Evolutionary conservation across 2,329 filamentous ascomycete genomes (phyloP).

Genomic region (Colletotrichum trifolii): DNA sequence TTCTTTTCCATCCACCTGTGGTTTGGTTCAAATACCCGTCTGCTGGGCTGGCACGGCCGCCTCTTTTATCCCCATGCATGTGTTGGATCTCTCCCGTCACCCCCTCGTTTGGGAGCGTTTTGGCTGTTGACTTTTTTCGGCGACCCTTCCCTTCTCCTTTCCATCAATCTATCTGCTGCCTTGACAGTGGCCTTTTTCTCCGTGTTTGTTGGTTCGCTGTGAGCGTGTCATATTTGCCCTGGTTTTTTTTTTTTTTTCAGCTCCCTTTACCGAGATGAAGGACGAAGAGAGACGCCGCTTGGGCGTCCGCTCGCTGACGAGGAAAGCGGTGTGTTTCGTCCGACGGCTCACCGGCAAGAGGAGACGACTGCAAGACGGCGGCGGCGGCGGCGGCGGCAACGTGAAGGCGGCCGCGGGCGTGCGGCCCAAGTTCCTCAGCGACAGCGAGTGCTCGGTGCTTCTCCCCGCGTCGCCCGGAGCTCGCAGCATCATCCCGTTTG

Average conservation of each 20-base stretch:
- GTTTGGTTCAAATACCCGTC: constrained; percentile 1
- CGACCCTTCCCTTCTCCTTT: not conserved
- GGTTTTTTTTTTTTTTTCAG: too few relatives aligned
- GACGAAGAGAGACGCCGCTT: constrained; percentile 8
- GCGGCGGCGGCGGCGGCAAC: not conserved
- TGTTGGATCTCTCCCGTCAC: not conserved
- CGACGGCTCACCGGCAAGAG: not conserved
- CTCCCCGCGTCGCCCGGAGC: not conserved
- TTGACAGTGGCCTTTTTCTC: not conserved
- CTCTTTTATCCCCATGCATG: not conserved
- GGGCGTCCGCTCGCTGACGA: constrained; percentile 13
- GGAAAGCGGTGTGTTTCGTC: not conserved
- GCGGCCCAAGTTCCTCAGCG: not conserved
- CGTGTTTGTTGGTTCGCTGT: not conserved
- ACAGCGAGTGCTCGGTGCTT: not conserved
- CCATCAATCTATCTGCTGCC: too few relatives aligned
- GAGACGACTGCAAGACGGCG: not conserved
- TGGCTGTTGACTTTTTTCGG: too few relatives aligned
- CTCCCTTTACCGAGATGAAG: constrained; percentile 17
- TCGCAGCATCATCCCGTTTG: constrained; percentile 1
- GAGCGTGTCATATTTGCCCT: not conserved
- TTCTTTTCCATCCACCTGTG: not conserved
- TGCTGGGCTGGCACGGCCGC: not conserved
- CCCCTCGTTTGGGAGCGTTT: not conserved
- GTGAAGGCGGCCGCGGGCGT: too few relatives aligned